Evolutionary conservation across 768 basidiomycete genomes (phyloP).

Genomic region (Suillus weaverae): DNA sequence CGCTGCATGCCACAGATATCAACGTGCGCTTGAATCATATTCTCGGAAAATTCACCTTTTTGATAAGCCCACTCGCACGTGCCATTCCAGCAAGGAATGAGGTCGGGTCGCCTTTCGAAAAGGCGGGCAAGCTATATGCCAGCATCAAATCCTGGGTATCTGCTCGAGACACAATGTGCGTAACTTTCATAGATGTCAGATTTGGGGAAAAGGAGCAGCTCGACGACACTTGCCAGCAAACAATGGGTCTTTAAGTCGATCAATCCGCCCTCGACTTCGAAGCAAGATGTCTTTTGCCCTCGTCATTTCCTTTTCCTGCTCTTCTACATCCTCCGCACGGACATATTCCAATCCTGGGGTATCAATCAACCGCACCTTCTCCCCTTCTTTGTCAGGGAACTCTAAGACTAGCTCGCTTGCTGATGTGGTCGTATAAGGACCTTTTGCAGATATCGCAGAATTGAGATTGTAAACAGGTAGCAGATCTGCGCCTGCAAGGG

Average conservation of each 20-base stretch:
- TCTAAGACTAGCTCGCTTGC: constrained; percentile 62
- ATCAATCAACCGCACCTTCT: constrained; percentile 69
- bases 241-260: constrained; percentile 79
- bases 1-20: constrained; percentile 43
- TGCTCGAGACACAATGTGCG: constrained; percentile 66
- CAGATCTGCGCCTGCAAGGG: constrained; percentile 53
- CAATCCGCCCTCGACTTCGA: constrained; percentile 78
- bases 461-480: constrained; percentile 57
- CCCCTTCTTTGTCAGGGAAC: constrained; percentile 37
- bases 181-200: constrained; percentile 44
- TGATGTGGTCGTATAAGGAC: constrained; percentile 68
- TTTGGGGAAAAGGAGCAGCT: constrained; percentile 6
- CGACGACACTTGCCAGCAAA: constrained; percentile 54
- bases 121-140: constrained; percentile 82
- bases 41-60: constrained; percentile 54
- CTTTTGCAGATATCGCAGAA: constrained; percentile 48
- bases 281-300: constrained; percentile 72
- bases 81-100: constrained; percentile 80
- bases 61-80: constrained; percentile 70
- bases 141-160: constrained; percentile 85
- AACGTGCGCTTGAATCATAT: constrained; percentile 6
- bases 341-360: constrained; percentile 77
- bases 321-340: constrained; percentile 38
- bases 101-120: constrained; percentile 60
- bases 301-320: constrained; percentile 22